Base-by-base conservation (phyloP, 331 rosid species). In the Quercus phellos region DNA sequence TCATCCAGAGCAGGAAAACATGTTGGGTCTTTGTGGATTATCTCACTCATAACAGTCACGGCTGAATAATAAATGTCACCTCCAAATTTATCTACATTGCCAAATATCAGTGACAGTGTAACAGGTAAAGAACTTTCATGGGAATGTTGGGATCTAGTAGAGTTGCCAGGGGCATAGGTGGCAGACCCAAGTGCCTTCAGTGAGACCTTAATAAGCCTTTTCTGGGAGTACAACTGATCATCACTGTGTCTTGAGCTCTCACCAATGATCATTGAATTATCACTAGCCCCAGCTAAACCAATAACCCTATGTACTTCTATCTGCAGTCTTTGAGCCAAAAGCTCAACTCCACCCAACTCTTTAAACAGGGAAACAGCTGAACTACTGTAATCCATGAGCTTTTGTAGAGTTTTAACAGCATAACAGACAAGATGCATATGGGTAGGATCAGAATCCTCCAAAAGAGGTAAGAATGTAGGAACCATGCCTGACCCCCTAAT, bases 401-500 rank as follows among this genome's bases (percentile, higher is more conserved):
- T 95, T 82, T 95, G 99, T 74, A 95, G 95, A 76, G 97, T 95
- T 88, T 95, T 95, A 69, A 95, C 97, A 5, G 99, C 97, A 84
- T 89, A 91, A 79, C 98, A 91, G 77, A 95, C 99, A 72, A 93
- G 92, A 85, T 95, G 96, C 85, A 95, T 80, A 70, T 95, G 99
- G 74, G 78, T 83, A 77, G 88, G 92, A 81, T 95, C 99, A 83
- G 91, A 87, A 90, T 95, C 99, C 85, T 93, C 99, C 88, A 95
- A 82, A 72, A 95, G 91, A 55, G 98, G 98, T 82, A 95, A 89
- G 87, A 95, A 95, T 70, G 98, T 95, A 38, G 99, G 98, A 83
- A 95, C 99, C 99, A 95, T 95, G 85, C 99, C 98, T 72, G 98
- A 95, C 74, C 94, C 98, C 85, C 99, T 88, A 19, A 93, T 82